These are phyloP conservation scores for Rutstroemia sydowiana DNA, from an alignment of 2,329 filamentous ascomycete genomes.

Conservation along the genomic window DNA sequence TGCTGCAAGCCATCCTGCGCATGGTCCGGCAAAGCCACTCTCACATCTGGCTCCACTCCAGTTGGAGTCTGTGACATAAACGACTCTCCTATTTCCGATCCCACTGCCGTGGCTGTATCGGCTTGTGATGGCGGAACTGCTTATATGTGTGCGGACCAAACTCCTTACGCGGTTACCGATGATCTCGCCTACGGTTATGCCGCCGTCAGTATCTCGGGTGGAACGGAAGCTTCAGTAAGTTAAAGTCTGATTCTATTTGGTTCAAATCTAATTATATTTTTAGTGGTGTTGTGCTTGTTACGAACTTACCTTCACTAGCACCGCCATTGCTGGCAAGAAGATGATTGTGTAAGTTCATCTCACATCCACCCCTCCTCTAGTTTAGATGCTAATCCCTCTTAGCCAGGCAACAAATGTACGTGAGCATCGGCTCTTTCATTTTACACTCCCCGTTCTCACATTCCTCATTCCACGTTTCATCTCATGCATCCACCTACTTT, in stretches of 20 bases:
- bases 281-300: conserved; percentile 64
- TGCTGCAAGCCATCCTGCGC: conserved; percentile 66
- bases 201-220: conserved; percentile 44
- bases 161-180: conserved; percentile 54
- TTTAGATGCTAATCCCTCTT: neutral
- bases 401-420: conserved; percentile 52
- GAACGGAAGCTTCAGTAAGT: conserved; percentile 46
- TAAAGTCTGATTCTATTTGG: too few relatives aligned
- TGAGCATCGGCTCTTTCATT: too few relatives aligned
- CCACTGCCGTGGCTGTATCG: conserved; percentile 42
- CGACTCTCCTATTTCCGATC: conserved; percentile 46
- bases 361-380: neutral
- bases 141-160: conserved; percentile 55
- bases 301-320: conserved; percentile 40
- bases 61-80: conserved; percentile 32
- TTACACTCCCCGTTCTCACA: too few relatives aligned
- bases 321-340: conserved; percentile 48
- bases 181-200: conserved; percentile 55
- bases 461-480: too few relatives aligned
- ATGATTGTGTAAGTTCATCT: conserved; percentile 43
- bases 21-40: conserved; percentile 51
- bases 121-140: conserved; percentile 33
- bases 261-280: too few relatives aligned
- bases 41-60: conserved; percentile 24
- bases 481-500: too few relatives aligned